A percentile compares a stretch with the other conserved stretches of the same genome.
Evolutionary conservation across 2,329 filamentous ascomycete species (phyloP).

Genomic region (Sporothrix sp.): DNA sequence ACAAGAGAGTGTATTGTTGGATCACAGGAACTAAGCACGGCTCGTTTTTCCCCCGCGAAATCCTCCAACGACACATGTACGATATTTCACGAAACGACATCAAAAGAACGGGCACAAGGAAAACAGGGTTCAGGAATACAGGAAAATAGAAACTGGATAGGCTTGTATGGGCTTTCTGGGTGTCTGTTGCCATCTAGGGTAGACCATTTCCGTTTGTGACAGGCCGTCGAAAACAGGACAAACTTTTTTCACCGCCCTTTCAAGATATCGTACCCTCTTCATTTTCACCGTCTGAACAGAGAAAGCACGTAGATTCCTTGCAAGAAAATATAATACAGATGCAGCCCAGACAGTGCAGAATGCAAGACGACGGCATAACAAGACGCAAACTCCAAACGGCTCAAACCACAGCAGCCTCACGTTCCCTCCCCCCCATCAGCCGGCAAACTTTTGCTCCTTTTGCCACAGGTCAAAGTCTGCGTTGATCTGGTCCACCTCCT

Average conservation of each 20-base stretch:
- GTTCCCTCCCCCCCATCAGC: no score
- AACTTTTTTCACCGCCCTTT: no score
- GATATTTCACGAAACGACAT: neutral
- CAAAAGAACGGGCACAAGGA: no score
- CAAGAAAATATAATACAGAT: slow-evolving; percentile 2
- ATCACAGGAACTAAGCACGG: no score
- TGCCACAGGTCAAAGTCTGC: slow-evolving; percentile 49
- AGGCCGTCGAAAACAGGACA: no score
- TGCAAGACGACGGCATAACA: neutral
- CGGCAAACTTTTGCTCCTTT: slow-evolving; percentile 29
- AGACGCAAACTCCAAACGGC: neutral
- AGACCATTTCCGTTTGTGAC: no score
- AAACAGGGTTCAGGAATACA: neutral
- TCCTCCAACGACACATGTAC: neutral
- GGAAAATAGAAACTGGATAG: neutral
- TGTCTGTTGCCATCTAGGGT: no score
- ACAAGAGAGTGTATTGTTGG: no score
- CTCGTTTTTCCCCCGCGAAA: neutral
- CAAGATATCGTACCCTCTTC: neutral
- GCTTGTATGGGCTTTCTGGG: neutral
- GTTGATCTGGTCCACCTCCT: slow-evolving; percentile 56
- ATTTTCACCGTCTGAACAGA: neutral
- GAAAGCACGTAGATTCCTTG: neutral
- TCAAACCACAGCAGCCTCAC: no score
- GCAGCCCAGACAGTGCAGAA: neutral